phyloP scores from a whole-genome alignment of 139 green algal genomes.

The Tetradesmus obliquus region DNA sequence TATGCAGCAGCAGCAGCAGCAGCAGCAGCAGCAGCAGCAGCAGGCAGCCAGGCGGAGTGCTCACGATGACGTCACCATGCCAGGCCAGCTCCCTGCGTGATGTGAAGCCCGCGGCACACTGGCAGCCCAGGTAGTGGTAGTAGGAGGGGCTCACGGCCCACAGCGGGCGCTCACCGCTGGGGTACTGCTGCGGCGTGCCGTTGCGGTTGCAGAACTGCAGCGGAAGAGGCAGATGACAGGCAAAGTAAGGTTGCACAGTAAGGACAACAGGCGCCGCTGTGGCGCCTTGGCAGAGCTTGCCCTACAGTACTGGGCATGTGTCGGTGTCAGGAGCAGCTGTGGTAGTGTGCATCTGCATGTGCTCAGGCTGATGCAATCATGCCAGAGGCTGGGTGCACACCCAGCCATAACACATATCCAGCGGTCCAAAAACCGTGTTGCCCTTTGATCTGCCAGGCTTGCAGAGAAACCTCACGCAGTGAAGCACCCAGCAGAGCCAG shows the following conservation, averaged over 20 bases:
- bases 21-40: background rate
- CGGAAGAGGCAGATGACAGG: background rate
- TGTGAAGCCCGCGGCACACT: background rate
- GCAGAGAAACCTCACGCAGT: too few species aligned
- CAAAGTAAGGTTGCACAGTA: background rate
- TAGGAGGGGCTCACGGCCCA: constrained; percentile 34
- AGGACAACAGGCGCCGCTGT: background rate
- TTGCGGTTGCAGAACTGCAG: constrained; percentile 26
- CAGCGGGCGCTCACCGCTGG: background rate
- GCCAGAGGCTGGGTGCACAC: too few species aligned
- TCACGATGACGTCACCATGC: background rate
- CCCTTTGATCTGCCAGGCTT: too few species aligned
- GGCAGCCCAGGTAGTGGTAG: constrained; percentile 33
- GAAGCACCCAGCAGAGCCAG: too few species aligned
- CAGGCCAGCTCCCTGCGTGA: background rate
- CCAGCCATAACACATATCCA: too few species aligned
- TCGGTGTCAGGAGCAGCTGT: too few species aligned
- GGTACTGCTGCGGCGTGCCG: background rate
- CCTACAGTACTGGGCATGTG: too few species aligned
- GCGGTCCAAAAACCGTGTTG: too few species aligned
- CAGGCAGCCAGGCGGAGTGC: background rate
- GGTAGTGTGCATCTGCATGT: too few species aligned
- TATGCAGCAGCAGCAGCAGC: too few species aligned
- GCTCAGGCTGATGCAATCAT: too few species aligned
- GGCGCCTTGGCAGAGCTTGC: background rate